Conservation (phyloP, 106 monocot genomes). For the Acorus gramineus region DNA sequence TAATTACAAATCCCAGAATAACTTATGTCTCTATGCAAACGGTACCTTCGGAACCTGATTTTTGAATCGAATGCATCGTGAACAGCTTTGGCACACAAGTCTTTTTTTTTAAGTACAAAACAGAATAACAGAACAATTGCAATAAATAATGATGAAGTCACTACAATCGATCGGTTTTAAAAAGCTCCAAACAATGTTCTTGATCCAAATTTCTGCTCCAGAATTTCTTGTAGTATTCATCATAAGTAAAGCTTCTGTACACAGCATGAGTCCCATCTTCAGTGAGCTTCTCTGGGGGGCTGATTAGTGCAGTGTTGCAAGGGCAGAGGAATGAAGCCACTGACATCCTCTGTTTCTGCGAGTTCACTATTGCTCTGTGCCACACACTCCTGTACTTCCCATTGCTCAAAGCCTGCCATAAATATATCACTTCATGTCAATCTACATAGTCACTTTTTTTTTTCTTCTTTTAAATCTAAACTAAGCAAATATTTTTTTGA, state of each 20-base stretch:
- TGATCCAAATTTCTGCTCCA: constrained; percentile 92
- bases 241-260: constrained; percentile 72
- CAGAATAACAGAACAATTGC: too few species aligned
- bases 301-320: constrained; percentile 44
- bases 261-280: constrained; percentile 23
- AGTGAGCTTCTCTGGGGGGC: constrained; percentile 44
- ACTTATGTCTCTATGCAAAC: too few species aligned
- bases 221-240: constrained; percentile 78
- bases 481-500: neutral
- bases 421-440: neutral
- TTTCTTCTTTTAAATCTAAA: neutral
- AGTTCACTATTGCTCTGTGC: constrained; percentile 84
- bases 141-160: too few species aligned
- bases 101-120: too few species aligned
- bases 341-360: constrained; percentile 47
- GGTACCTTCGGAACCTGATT: too few species aligned
- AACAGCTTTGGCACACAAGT: too few species aligned
- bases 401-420: constrained; percentile 70
- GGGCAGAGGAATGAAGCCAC: constrained; percentile 87
- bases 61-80: too few species aligned
- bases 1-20: too few species aligned
- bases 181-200: constrained; percentile 84
- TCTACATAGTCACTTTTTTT: neutral
- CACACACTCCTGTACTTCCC: constrained; percentile 70
- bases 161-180: constrained; percentile 15